A percentile compares a stretch with the other conserved stretches of the same genome.
Conservation (phyloP, 257 asterid species). For the Fraxinus cuspidata region DNA sequence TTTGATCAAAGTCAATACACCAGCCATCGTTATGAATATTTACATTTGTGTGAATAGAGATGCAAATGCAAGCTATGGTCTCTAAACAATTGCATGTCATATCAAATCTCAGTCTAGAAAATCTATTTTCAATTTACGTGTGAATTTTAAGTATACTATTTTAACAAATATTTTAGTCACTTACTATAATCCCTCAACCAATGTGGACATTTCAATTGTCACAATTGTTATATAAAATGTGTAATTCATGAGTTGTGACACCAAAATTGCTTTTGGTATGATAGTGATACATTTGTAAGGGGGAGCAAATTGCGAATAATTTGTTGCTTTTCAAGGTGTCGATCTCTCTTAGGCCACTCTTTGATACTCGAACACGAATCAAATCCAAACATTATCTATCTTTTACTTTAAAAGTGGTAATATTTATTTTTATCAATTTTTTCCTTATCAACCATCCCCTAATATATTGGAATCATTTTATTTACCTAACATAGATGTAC, state of each 20-base stretch:
- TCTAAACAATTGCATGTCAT: background rate
- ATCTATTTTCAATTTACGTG: background rate
- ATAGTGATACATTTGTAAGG: slow-evolving; percentile 1
- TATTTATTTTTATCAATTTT: background rate
- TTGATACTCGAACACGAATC: background rate
- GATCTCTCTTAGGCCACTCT: background rate
- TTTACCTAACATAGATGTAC: background rate
- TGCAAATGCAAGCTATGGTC: background rate
- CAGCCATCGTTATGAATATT: background rate
- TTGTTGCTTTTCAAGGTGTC: slow-evolving; percentile 8
- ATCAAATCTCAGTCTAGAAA: background rate
- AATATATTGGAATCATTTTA: background rate
- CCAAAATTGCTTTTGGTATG: background rate
- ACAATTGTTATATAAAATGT: background rate
- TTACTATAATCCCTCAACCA: background rate
- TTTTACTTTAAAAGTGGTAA: background rate
- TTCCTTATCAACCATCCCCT: background rate
- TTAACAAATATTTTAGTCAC: background rate
- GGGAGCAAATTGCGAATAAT: slow-evolving; percentile 17
- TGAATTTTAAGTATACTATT: background rate
- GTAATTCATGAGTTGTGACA: background rate
- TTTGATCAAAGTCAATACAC: no score
- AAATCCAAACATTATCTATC: slow-evolving; percentile 10
- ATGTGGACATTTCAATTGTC: background rate
- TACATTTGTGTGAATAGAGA: no score